Base-by-base conservation (phyloP, 2,329 filamentous ascomycete genomes). In the Arthrinium phaeospermum region DNA sequence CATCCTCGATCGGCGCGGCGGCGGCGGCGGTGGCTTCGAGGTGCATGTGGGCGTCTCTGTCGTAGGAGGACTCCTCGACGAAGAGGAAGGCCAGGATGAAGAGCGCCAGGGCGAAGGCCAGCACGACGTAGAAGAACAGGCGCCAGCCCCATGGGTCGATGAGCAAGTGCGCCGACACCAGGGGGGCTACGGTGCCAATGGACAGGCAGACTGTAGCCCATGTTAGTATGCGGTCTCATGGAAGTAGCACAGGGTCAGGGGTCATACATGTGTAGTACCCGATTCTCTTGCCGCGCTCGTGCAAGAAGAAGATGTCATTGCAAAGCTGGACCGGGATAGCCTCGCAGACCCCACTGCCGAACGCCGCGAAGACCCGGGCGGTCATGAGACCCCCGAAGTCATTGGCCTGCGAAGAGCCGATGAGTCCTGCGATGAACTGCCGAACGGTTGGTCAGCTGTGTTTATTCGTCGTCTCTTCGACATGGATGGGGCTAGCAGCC, bases 131-230 rank as follows among this genome's bases (percentile, higher is more conserved):
- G 82, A 91, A 91, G 81, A 88, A 91, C 0, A 91, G 84, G 22
- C 86, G 83, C 88, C 89, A 91, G 8, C 88, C 89, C 76, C 88
- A 86, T 13, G 87, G 86, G 0, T 84, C 88, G 0, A 85, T 84
- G 8, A 91, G 85, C 88, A 91, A 91, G 78, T 90, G 91, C 16
- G 89, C 88, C 1, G 89, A 88, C 68, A 88, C 90, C 0, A 91
- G 81, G 0, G 89, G 88, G 0, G 88, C 88, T 0, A 87, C 87
- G 0, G 87, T 82, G 5, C 88, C 88, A 14, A 89, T 83, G 75
- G 88, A 90, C 57, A 91, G 84, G 69, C 85, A 86, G 34, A 90
- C 85, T 84, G 61, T 22, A 45, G 3, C 13, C 49, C 74, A 16
- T 13, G 34, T 44, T 1, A 6, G 27, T 22, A 68, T 57, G 4